These are phyloP conservation scores for Cymbomonas tetramitiformis DNA, from an alignment of 139 green algal genomes.

Conservation along the genomic window DNA sequence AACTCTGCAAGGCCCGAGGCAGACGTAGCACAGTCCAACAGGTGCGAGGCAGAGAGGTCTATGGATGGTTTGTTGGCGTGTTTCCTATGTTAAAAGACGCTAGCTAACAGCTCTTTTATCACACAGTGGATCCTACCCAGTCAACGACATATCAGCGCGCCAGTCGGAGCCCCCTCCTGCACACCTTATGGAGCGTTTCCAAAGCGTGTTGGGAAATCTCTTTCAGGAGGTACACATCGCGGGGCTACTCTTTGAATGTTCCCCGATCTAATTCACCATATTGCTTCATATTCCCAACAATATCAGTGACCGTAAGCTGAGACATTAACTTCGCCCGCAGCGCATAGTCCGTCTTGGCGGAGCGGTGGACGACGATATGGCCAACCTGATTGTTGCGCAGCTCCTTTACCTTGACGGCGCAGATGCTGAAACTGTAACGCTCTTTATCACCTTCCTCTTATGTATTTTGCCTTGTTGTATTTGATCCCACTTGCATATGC, in stretches of 20 bases:
- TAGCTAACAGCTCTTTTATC: too few relatives aligned
- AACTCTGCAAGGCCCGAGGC: too few relatives aligned
- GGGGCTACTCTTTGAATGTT: not conserved
- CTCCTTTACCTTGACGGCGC: slow-evolving; percentile 85
- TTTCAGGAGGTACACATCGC: slow-evolving; percentile 69
- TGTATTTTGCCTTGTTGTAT: too few relatives aligned
- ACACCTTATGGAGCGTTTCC: slow-evolving; percentile 94
- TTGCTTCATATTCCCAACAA: not conserved
- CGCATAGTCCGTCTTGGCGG: slow-evolving; percentile 74
- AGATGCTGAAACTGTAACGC: slow-evolving; percentile 40
- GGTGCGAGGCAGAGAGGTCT: too few relatives aligned
- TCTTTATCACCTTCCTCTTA: not conserved
- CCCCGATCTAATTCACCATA: slow-evolving; percentile 1
- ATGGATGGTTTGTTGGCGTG: too few relatives aligned
- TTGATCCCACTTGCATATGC: too few relatives aligned
- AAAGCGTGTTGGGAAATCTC: slow-evolving; percentile 86
- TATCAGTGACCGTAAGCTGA: slow-evolving; percentile 8
- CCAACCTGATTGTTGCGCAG: slow-evolving; percentile 93
- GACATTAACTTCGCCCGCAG: slow-evolving; percentile 32
- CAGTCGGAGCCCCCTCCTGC: too few relatives aligned
- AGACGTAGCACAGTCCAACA: too few relatives aligned
- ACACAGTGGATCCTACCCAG: too few relatives aligned
- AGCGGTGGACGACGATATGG: slow-evolving; percentile 98
- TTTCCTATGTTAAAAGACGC: too few relatives aligned
- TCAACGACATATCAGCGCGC: too few relatives aligned